Conservation (phyloP, 2,329 filamentous ascomycete genomes). For the Torrubiellomyces zombiae region DNA sequence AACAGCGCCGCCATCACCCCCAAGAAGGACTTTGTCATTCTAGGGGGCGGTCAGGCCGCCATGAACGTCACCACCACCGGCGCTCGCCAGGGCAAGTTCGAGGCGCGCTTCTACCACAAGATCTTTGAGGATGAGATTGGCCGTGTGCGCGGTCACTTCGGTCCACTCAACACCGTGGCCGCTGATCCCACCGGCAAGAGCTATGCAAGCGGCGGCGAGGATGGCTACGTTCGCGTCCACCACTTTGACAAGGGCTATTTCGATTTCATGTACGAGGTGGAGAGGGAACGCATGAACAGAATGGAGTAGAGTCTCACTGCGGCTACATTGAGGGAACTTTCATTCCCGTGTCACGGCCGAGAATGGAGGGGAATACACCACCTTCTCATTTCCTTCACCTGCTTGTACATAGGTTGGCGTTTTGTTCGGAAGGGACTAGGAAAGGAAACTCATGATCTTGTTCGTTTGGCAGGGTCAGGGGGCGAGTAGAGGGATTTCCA, state of each 20-base stretch:
- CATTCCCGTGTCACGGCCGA: no score
- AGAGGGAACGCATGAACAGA: conserved; percentile 55
- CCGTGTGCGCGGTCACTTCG: conserved; percentile 92
- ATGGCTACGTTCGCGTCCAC: conserved; percentile 95
- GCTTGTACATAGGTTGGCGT: no score
- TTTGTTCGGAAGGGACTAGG: no score
- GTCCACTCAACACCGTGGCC: conserved; percentile 89
- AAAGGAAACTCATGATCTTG: no score
- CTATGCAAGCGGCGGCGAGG: conserved; percentile 92
- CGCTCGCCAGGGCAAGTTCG: conserved; percentile 94
- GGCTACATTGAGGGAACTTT: no score
- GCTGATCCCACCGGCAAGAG: conserved; percentile 80
- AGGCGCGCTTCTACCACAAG: conserved; percentile 99
- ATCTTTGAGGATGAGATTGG: conserved; percentile 98
- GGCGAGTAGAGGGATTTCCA: no score
- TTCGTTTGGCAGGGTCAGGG: no score
- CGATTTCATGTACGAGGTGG: conserved; percentile 97
- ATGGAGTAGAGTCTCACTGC: conserved; percentile 20
- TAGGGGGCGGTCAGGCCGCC: conserved; percentile 93
- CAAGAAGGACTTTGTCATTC: conserved; percentile 95
- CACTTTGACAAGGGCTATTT: conserved; percentile 98
- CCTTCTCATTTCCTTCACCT: no score
- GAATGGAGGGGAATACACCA: no score
- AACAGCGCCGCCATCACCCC: conserved; percentile 90
- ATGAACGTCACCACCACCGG: conserved; percentile 97